Base-by-base conservation (phyloP, 2,329 filamentous ascomycete species). In the Blastomyces parvus region DNA sequence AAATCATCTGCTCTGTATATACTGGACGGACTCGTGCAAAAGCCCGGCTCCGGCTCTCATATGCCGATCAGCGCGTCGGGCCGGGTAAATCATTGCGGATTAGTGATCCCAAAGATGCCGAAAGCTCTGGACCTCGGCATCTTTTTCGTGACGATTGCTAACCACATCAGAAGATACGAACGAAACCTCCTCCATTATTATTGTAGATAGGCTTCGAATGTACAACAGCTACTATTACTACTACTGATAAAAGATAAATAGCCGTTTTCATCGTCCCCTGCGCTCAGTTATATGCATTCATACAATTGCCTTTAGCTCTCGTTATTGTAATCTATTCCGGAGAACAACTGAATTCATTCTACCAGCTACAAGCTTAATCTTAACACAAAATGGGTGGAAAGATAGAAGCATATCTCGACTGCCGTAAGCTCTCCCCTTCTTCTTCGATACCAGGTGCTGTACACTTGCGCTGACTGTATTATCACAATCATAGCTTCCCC, bases 391-490 rank as follows among this genome's bases (percentile, higher is more conserved):
- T 88, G 86, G 79, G 78, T 25, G 81, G 82, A 62, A 82, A 82
- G 63, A 88, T 90, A 67, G 85, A 87, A 66, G 82, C 81, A 64
- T 89, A 88, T 70, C 66, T 89, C 62, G 87, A 90, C 74, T 82
- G 86, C 70, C 83, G 87, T 88, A 75, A 65, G 80, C 69, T n/a
- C 62, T 52, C 25, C 62, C 58, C 42, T 67, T 57, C 33, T 19
- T n/a, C 30, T 3, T 59, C 8, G 6, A 6, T 11, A 57, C 36
- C 2, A 19, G 55, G 42, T n/a, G n/a, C n/a, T n/a, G n/a, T 22
- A 11, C 27, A 33, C 38, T 55, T 5, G 13, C 36, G 52, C 36
- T 62, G 40, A 62, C 50, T 36, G 36, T 9, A 30, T 30, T 17
- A n/a, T 40, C 36, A 55, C 36, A 33, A n/a, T 27, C 33, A 22